Conservation (phyloP, 2,329 filamentous ascomycete species). For the Cladorrhinum sp. region DNA sequence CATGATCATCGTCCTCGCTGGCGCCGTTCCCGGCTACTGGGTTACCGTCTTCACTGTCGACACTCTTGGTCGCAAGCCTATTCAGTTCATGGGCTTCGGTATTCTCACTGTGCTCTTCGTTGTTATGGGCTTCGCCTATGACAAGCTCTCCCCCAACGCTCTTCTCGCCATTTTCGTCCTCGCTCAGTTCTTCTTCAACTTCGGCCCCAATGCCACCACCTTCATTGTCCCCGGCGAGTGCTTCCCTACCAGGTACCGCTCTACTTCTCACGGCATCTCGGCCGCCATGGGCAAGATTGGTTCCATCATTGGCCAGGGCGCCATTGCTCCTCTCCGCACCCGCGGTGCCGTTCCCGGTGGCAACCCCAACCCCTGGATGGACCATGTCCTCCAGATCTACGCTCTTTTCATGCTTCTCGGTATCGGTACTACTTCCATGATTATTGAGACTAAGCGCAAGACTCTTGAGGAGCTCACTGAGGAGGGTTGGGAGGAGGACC, state of each 20-base stretch:
- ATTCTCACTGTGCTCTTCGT: conserved; percentile 61
- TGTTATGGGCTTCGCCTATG: conserved; percentile 61
- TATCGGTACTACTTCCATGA: conserved; percentile 64
- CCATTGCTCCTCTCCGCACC: conserved; percentile 54
- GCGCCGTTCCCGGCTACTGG: conserved; percentile 81
- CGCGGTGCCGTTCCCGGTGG: conserved; percentile 39
- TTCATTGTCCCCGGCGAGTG: conserved; percentile 57
- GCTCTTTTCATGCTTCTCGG: conserved; percentile 76
- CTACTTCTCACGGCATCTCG: conserved; percentile 56
- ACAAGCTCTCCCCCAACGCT: conserved; percentile 48
- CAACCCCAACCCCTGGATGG: conserved; percentile 60
- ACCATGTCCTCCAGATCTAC: conserved; percentile 73
- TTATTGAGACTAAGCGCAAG: conserved; percentile 70
- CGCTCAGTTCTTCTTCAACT: conserved; percentile 60
- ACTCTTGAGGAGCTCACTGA: conserved; percentile 62
- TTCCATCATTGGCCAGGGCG: conserved; percentile 56
- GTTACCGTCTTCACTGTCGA: conserved; percentile 69
- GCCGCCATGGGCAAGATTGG: conserved; percentile 55
- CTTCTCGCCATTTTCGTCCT: conserved; percentile 56
- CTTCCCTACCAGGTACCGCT: conserved; percentile 56
- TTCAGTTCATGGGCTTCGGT: conserved; percentile 64
- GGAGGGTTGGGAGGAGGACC: conserved; percentile 24
- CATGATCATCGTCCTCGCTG: conserved; percentile 73
- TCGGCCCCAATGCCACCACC: conserved; percentile 56
- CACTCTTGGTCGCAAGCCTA: conserved; percentile 72